A percentile compares a stretch with the other conserved stretches of the same genome.
phyloP scores from a whole-genome alignment of 2,329 filamentous ascomycete species.

The Botryosphaeria dothidea region DNA sequence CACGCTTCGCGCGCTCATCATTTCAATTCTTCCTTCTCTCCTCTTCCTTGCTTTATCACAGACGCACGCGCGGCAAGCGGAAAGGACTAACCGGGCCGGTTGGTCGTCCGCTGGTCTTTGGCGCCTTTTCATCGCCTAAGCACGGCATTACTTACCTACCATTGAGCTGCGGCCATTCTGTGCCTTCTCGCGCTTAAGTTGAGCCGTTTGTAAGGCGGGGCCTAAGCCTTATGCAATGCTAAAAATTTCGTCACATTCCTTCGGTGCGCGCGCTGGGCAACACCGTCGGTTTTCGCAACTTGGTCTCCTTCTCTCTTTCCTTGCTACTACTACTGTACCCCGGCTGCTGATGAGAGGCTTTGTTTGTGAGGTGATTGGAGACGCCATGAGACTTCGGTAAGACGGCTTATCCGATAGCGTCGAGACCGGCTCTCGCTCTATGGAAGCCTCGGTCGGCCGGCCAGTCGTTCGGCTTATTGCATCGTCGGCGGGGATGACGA shows the following conservation, averaged over 20 bases:
- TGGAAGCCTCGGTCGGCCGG: conserved; percentile 1
- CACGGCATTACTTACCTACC: not conserved
- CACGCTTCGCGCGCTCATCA: not conserved
- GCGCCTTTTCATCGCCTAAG: not conserved
- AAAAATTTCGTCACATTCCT: conserved; percentile 13
- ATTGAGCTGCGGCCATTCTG: too few relatives aligned
- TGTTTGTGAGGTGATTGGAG: not conserved
- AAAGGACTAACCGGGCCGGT: not conserved
- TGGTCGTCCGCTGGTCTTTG: not conserved
- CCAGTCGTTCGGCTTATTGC: not conserved
- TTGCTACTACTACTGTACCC: not conserved
- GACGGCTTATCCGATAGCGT: not conserved
- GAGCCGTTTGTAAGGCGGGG: not conserved
- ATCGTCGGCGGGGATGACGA: not conserved
- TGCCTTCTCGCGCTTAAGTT: not conserved
- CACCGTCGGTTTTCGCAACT: not conserved
- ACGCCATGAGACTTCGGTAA: not conserved
- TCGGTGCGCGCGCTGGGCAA: not conserved
- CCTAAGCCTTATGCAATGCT: conserved; percentile 16
- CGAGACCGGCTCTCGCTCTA: not conserved
- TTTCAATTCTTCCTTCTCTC: not conserved
- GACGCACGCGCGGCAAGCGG: not conserved
- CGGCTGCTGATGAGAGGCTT: not conserved
- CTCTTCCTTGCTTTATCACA: not conserved
- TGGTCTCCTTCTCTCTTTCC: not conserved